Evolutionary conservation across 495 filamentous ascomycete genomes (phyloP).

Genomic region (Aspergillus sclerotioniger): DNA sequence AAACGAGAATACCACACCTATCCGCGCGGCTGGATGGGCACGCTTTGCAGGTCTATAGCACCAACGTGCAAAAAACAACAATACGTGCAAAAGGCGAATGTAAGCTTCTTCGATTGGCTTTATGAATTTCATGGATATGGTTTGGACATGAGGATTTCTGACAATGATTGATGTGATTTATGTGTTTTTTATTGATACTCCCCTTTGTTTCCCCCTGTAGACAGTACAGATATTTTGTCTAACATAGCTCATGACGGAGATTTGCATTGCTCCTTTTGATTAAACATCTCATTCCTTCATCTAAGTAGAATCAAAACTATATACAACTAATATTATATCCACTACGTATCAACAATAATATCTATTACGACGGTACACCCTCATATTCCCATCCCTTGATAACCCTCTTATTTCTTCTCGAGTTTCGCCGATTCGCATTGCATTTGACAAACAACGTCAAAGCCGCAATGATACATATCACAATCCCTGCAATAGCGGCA

Average conservation of each 20-base stretch:
- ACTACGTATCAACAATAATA: background rate
- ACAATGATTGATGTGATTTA: slow-evolving; percentile 3
- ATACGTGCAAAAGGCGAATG: slow-evolving; percentile 3
- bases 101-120: background rate
- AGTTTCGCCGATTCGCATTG: slow-evolving; percentile 55
- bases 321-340: too few species aligned
- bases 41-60: slow-evolving; percentile 44
- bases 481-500: slow-evolving; percentile 56
- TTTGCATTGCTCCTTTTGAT: too few species aligned
- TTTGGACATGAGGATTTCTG: slow-evolving; percentile 5
- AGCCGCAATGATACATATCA: slow-evolving; percentile 56
- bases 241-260: background rate
- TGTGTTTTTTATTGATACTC: slow-evolving; percentile 11
- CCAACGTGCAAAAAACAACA: background rate
- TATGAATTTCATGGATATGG: background rate
- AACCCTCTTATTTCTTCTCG: slow-evolving; percentile 47
- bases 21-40: slow-evolving; percentile 47
- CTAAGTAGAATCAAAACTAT: too few species aligned
- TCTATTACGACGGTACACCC: slow-evolving; percentile 54
- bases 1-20: slow-evolving; percentile 13
- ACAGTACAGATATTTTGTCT: slow-evolving; percentile 11
- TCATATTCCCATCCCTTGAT: slow-evolving; percentile 66
- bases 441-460: slow-evolving; percentile 65
- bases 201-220: slow-evolving; percentile 12
- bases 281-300: too few species aligned